Evolutionary conservation across 352 stramenopile species (phyloP), one percentile per base, ranked within the genome.

Genomic region (Saprolegnia diclina): DNA sequence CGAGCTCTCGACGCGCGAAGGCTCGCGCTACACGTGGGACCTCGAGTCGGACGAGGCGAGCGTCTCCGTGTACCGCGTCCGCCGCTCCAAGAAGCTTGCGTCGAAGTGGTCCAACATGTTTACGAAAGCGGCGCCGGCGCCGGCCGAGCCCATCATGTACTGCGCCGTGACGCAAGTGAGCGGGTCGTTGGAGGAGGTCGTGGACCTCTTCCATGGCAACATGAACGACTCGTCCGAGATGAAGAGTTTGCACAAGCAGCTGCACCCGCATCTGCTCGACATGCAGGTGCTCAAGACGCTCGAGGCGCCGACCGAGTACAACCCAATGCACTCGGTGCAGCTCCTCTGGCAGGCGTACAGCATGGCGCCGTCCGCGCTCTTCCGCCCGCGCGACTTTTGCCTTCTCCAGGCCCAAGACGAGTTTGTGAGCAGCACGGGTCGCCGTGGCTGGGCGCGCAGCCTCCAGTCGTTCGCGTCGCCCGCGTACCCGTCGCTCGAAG

Each of bases 391-490:
- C 40, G 86, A 94, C 71, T 94, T 89, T 65, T 91, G 82, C 71
- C 90, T 81, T 64, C 69, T 94, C 26, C 84, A 94, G 74, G 92
- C 84, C 65, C 86, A 94, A 61, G 83, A 94, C 74, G 85, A 90
- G 76, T 94, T 94, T 56, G 85, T 88, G 5, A 85, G 92, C 72
- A 59, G 52, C 35, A 77, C 72, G 32, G 84, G 86, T 37, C 80
- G 84, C 65, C 88, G 89, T 66, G 86, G 86, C 9, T 94, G 86
- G 86, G 84, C 92, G 16, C 56, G 91, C 13, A 85, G 84, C 29
- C 75, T 91, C 61, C 86, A 94, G 65, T 91, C 81, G 24, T 92
- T 94, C 72, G 91, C 92, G 66, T 53, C 92, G 19, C 86, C 86
- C 0, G 86, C 82, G 7, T 88, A 78, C 66, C 80, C 92, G 24